Evolutionary conservation across 73 alveolate species (phyloP).

Genomic region (Blepharisma japonicum): DNA sequence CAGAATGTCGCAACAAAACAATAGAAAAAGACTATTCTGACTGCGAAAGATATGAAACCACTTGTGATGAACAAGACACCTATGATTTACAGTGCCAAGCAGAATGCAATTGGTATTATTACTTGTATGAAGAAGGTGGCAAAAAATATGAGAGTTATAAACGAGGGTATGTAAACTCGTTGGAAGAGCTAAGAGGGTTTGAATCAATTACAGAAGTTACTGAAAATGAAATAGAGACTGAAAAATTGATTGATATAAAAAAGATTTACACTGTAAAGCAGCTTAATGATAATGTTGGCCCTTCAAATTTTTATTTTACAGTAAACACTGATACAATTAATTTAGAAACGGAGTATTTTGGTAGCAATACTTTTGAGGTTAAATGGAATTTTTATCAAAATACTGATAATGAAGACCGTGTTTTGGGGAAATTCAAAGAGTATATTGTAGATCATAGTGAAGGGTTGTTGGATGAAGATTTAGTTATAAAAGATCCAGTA

Average conservation of each 20-base stretch:
- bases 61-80: neutral
- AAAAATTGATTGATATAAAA: neutral
- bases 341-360: neutral
- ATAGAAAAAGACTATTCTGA: neutral
- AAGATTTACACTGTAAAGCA: neutral
- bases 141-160: neutral
- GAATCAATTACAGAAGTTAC: neutral
- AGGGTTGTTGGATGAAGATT: neutral
- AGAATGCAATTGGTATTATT: neutral
- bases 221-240: neutral
- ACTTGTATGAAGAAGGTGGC: neutral
- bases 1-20: neutral
- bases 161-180: neutral
- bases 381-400: slow-evolving; percentile 4
- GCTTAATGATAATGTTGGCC: slow-evolving; percentile 19
- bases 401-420: slow-evolving; percentile 1
- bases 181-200: neutral
- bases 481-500: neutral
- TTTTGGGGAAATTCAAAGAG: neutral
- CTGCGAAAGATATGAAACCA: neutral
- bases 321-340: neutral
- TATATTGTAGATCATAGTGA: neutral
- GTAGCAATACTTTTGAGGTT: neutral
- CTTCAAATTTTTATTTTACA: neutral
- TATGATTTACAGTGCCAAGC: neutral